phyloP scores from a whole-genome alignment of 2,329 filamentous ascomycete species.

The Penicillium hordei region DNA sequence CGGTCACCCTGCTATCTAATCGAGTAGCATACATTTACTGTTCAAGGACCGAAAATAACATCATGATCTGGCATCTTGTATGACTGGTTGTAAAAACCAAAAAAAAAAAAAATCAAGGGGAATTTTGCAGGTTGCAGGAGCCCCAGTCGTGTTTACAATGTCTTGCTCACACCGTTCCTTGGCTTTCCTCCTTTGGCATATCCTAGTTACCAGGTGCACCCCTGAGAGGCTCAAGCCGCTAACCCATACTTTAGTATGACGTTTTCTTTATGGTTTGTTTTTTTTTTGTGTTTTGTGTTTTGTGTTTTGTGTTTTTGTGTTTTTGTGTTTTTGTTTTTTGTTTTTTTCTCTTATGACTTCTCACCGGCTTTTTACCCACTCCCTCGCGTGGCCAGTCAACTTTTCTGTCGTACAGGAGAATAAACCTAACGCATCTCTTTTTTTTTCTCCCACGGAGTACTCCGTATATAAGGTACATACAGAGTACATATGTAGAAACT shows the following conservation, averaged over 20 bases:
- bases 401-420: slow-evolving; percentile 20
- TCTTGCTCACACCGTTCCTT: slow-evolving; percentile 13
- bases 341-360: not conserved
- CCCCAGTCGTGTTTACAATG: slow-evolving; percentile 7
- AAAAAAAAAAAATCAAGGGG: not conserved
- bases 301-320: not conserved
- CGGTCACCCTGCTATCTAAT: not conserved
- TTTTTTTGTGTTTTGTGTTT: not conserved
- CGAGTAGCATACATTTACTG: too few relatives aligned
- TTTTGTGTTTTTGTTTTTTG: not conserved
- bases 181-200: slow-evolving; percentile 6
- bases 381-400: slow-evolving; percentile 22
- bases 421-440: slow-evolving; percentile 10
- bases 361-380: slow-evolving; percentile 25
- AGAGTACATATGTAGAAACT: not conserved
- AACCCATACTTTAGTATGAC: slow-evolving; percentile 4
- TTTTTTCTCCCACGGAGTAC: not conserved
- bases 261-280: slow-evolving; percentile 1
- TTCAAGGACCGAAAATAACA: not conserved
- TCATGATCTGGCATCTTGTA: slow-evolving; percentile 1
- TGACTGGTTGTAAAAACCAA: not conserved
- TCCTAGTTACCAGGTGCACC: slow-evolving; percentile 1
- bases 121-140: slow-evolving; percentile 5
- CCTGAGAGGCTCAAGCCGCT: slow-evolving; percentile 12
- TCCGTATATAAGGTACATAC: not conserved